Percentiles rank a stretch among this genome's conserved stretches.
Conservation (phyloP, 306 rosid genomes). For the Luffa aegyptiaca region DNA sequence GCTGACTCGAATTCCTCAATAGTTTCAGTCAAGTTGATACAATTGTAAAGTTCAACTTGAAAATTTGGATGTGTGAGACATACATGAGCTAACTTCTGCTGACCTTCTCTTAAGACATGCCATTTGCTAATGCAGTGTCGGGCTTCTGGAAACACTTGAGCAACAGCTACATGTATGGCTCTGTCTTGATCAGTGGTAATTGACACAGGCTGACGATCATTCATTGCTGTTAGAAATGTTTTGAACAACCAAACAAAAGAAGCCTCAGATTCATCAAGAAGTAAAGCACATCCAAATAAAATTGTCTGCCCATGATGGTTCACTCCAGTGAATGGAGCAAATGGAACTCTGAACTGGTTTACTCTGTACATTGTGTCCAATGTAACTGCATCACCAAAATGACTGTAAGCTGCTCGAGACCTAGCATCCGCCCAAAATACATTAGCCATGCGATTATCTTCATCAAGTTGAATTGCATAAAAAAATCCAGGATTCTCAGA, state of each 20-base stretch:
- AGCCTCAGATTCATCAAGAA: slow-evolving; percentile 83
- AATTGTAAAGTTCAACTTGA: slow-evolving; percentile 71
- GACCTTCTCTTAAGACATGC: slow-evolving; percentile 92
- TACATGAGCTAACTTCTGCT: slow-evolving; percentile 70
- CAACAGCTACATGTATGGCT: slow-evolving; percentile 63
- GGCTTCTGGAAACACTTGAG: slow-evolving; percentile 73
- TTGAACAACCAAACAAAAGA: slow-evolving; percentile 75
- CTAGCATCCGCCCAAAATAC: slow-evolving; percentile 90
- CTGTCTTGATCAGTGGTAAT: slow-evolving; percentile 73
- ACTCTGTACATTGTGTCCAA: slow-evolving; percentile 67
- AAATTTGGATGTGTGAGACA: slow-evolving; percentile 63
- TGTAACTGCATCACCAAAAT: slow-evolving; percentile 72
- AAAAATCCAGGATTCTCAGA: slow-evolving; percentile 90
- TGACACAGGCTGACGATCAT: slow-evolving; percentile 61
- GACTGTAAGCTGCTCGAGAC: slow-evolving; percentile 76
- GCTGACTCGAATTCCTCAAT: slow-evolving; percentile 83
- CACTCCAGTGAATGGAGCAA: slow-evolving; percentile 79
- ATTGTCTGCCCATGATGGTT: slow-evolving; percentile 83
- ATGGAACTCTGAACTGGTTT: slow-evolving; percentile 68
- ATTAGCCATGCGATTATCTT: slow-evolving; percentile 68
- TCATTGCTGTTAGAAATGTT: slow-evolving; percentile 85
- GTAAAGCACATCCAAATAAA: slow-evolving; percentile 86
- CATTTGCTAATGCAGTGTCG: slow-evolving; percentile 80
- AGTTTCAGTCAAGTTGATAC: slow-evolving; percentile 86
- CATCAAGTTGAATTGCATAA: slow-evolving; percentile 88